These are phyloP conservation scores for Fusarium sp. DNA, from an alignment of 2,329 filamentous ascomycete species.

Conservation along the genomic window DNA sequence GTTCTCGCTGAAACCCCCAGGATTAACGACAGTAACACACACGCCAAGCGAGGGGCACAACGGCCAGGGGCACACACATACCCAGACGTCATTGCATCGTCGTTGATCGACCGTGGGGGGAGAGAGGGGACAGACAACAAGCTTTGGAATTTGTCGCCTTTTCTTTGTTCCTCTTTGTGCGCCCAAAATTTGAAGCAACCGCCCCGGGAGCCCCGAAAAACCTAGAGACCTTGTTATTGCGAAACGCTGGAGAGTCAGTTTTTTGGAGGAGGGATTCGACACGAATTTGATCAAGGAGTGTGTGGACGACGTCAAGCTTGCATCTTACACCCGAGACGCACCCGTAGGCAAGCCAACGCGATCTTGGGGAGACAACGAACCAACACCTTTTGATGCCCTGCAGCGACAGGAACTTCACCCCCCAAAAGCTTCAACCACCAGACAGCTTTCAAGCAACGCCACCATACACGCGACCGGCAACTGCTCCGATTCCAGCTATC, in stretches of 20 bases:
- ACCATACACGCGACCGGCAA: slow-evolving; percentile 10
- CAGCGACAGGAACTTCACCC: background rate
- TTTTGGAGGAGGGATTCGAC: background rate
- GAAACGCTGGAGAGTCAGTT: background rate
- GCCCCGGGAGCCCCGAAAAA: slow-evolving; percentile 9
- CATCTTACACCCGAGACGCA: slow-evolving; percentile 1
- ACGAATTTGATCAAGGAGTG: background rate
- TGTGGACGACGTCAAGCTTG: background rate
- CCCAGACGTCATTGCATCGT: background rate
- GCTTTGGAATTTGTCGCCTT: slow-evolving; percentile 6
- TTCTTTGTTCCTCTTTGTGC: slow-evolving; percentile 20
- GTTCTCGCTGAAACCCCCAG: background rate
- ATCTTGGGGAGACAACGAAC: background rate
- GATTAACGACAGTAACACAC: background rate
- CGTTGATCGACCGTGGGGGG: slow-evolving; percentile 6
- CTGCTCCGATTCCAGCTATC: background rate
- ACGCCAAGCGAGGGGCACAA: slow-evolving; percentile 8
- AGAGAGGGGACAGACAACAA: background rate
- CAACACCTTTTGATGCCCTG: slow-evolving; percentile 4
- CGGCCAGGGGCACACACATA: background rate
- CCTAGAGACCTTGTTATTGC: background rate
- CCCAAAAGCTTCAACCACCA: background rate
- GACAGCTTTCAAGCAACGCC: background rate
- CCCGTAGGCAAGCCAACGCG: background rate
- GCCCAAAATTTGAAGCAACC: background rate